Conservation (phyloP, 805 yeast genomes). For the Wickerhamiella sorbophila region DNA sequence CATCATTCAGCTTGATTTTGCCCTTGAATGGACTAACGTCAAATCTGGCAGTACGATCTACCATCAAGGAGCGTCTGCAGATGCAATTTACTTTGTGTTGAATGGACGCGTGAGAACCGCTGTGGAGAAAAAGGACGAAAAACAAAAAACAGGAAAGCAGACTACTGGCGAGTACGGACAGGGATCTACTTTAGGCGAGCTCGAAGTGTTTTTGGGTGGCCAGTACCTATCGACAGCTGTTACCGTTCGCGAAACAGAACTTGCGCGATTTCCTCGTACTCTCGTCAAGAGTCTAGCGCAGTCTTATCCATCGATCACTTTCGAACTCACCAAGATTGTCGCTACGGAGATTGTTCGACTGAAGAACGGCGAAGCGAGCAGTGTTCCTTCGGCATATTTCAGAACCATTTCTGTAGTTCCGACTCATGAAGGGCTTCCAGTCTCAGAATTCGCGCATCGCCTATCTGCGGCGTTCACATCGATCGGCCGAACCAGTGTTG, state of each 20-base stretch:
- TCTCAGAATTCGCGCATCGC: constrained; percentile 65
- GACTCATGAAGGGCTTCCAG: constrained; percentile 67
- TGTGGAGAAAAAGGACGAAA: constrained; percentile 8
- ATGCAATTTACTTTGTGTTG: constrained; percentile 76
- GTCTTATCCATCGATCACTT: constrained; percentile 79
- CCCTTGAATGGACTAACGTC: constrained; percentile 86
- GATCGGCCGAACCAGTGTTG: constrained; percentile 59
- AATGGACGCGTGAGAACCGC: constrained; percentile 77
- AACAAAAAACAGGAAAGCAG: constrained; percentile 7
- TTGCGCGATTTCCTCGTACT: constrained; percentile 83
- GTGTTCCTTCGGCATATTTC: constrained; percentile 29
- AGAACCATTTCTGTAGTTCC: constrained; percentile 81
- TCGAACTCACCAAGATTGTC: constrained; percentile 74
- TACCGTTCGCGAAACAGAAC: constrained; percentile 84
- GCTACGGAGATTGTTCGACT: constrained; percentile 31
- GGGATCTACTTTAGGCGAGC: constrained; percentile 89
- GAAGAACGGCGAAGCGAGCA: neutral
- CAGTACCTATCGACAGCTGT: constrained; percentile 48
- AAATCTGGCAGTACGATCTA: constrained; percentile 75
- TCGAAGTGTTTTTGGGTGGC: constrained; percentile 76
- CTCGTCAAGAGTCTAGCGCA: constrained; percentile 73
- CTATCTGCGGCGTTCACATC: constrained; percentile 56
- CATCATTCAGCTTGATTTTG: constrained; percentile 68
- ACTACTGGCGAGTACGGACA: constrained; percentile 69
- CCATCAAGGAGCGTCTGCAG: constrained; percentile 73